phyloP scores from a whole-genome alignment of 1,284 basidiomycete genomes.

The Apiotrichum akiyoshidainum region DNA sequence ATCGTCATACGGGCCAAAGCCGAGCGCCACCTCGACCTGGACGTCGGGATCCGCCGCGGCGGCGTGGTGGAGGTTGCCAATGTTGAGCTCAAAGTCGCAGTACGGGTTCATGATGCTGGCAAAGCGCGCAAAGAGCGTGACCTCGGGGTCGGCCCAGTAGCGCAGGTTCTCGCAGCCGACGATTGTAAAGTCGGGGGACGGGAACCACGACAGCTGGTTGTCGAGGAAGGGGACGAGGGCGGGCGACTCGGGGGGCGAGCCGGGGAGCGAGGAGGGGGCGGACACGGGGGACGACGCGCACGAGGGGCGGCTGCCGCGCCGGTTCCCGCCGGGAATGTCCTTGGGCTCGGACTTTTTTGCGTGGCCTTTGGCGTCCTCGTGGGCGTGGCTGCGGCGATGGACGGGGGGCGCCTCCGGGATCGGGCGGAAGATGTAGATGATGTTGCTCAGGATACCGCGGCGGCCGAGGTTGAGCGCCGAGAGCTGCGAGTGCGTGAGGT shows the following conservation, averaged over 20 bases:
- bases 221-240: slow-evolving; percentile 5
- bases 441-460: slow-evolving; percentile 3
- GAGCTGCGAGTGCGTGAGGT: not conserved
- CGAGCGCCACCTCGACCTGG: not conserved
- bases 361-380: not conserved
- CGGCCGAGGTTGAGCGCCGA: slow-evolving; percentile 1
- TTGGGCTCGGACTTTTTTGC: not conserved
- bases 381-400: not conserved
- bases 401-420: not conserved
- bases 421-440: slow-evolving; percentile 5
- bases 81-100: not conserved
- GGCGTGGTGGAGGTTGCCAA: not conserved
- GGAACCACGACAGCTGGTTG: slow-evolving; percentile 3
- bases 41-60: not conserved
- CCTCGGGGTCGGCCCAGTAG: slow-evolving; percentile 5
- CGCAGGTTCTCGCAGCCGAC: slow-evolving; percentile 5
- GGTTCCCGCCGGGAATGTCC: not conserved
- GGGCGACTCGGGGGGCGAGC: not conserved
- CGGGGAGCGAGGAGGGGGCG: not conserved
- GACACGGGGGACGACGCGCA: not conserved
- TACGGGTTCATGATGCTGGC: slow-evolving; percentile 6
- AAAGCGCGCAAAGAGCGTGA: slow-evolving; percentile 2
- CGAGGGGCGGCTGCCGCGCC: not conserved
- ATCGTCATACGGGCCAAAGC: not conserved
- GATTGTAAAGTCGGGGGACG: slow-evolving; percentile 3